Evolutionary conservation across 2,329 filamentous ascomycete species (phyloP).

Genomic region (Leptodontidium sp.): DNA sequence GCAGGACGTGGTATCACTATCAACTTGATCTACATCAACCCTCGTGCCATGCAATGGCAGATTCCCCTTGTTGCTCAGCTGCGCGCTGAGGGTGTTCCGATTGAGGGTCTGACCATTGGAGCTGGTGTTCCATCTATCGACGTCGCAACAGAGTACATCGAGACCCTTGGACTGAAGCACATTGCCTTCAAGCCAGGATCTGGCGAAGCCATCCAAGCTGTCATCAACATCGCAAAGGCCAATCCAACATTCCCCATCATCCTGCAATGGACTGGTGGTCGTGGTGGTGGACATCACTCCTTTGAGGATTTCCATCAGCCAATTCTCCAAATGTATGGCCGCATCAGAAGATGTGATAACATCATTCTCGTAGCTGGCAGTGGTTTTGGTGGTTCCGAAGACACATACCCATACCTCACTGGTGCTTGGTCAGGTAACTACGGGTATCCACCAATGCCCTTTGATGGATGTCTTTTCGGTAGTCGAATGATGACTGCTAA

Average conservation of each 20-base stretch:
- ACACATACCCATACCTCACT: slow-evolving; percentile 92
- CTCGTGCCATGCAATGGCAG: slow-evolving; percentile 90
- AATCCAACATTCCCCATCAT: slow-evolving; percentile 93
- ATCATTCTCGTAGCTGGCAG: slow-evolving; percentile 89
- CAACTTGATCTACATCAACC: slow-evolving; percentile 92
- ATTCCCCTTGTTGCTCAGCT: slow-evolving; percentile 84
- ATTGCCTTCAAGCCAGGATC: slow-evolving; percentile 96
- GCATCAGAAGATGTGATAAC: slow-evolving; percentile 85
- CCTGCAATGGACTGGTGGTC: slow-evolving; percentile 93
- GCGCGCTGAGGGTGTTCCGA: slow-evolving; percentile 84
- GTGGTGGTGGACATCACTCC: slow-evolving; percentile 93
- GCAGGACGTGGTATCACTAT: slow-evolving; percentile 87
- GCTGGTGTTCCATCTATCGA: slow-evolving; percentile 94
- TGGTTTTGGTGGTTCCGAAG: slow-evolving; percentile 88
- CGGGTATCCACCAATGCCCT: slow-evolving; percentile 92
- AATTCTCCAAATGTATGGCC: slow-evolving; percentile 88
- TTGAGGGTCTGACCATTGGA: slow-evolving; percentile 91
- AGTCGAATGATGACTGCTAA: slow-evolving; percentile 96
- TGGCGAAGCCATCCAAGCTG: slow-evolving; percentile 84
- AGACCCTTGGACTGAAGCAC: slow-evolving; percentile 91
- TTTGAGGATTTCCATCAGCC: slow-evolving; percentile 96
- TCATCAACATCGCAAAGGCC: slow-evolving; percentile 93
- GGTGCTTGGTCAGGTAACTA: slow-evolving; percentile 88
- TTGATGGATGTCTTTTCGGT: slow-evolving; percentile 89
- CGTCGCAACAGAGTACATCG: slow-evolving; percentile 91